phyloP scores from a whole-genome alignment of 345 rosid genomes.

The Physaria fendleri region DNA sequence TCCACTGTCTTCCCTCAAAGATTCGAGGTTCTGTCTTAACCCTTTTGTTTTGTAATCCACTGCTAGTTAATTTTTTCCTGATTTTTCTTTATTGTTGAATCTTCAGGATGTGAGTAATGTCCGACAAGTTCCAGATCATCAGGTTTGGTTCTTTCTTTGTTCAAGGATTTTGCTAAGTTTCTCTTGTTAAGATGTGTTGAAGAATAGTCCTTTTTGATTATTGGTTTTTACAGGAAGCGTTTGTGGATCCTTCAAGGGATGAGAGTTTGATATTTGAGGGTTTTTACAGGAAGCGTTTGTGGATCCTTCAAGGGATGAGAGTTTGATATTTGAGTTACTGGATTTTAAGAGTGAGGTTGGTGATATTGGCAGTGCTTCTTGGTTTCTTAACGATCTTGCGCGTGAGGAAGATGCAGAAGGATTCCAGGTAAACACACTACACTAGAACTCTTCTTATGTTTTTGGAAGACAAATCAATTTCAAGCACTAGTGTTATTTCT shows the following conservation, averaged over 20 bases:
- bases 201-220: neutral
- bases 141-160: slow-evolving; percentile 35
- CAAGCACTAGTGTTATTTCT: neutral
- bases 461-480: neutral
- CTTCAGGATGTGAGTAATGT: slow-evolving; percentile 64
- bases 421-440: slow-evolving; percentile 43
- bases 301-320: slow-evolving; percentile 78
- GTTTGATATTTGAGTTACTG: slow-evolving; percentile 73
- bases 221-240: slow-evolving; percentile 58
- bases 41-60: too few relatives aligned
- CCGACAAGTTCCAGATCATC: slow-evolving; percentile 72
- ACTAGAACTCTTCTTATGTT: neutral
- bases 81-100: neutral
- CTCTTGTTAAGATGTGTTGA: neutral
- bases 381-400: slow-evolving; percentile 79
- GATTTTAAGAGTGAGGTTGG: slow-evolving; percentile 64
- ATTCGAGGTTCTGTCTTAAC: slow-evolving; percentile 42
- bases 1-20: slow-evolving; percentile 41
- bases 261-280: slow-evolving; percentile 87
- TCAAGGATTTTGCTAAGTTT: neutral
- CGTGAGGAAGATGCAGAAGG: slow-evolving; percentile 69
- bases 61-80: neutral
- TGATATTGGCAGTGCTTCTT: slow-evolving; percentile 52
- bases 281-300: slow-evolving; percentile 74
- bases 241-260: slow-evolving; percentile 71